These are phyloP conservation scores for Suillus lakei DNA, from an alignment of 768 basidiomycete species.

Conservation along the genomic window DNA sequence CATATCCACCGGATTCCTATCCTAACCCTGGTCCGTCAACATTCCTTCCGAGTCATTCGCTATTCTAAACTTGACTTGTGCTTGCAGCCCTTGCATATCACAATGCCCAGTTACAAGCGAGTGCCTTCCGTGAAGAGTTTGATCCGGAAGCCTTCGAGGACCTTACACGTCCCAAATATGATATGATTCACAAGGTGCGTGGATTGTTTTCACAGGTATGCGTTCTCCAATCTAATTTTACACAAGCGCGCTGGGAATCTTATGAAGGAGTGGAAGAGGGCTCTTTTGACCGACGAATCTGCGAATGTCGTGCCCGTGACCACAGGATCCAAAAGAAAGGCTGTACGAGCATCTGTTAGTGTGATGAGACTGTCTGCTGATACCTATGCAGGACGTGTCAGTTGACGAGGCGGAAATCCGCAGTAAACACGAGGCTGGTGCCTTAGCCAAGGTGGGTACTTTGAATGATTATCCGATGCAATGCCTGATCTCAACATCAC, in stretches of 20 bases:
- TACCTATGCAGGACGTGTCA: conserved; percentile 53
- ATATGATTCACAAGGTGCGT: conserved; percentile 79
- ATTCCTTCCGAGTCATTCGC: conserved; percentile 1
- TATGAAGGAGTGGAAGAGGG: conserved; percentile 73
- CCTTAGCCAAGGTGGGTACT: conserved; percentile 66
- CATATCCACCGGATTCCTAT: conserved; percentile 88
- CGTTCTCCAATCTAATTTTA: conserved; percentile 7
- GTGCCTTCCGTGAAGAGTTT: conserved; percentile 91
- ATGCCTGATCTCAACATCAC: conserved; percentile 1
- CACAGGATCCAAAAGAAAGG: conserved; percentile 71
- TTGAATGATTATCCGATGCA: background rate
- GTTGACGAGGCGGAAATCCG: conserved; percentile 78
- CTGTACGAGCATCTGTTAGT: conserved; percentile 49
- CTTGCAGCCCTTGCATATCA: conserved; percentile 79
- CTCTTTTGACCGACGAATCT: conserved; percentile 65
- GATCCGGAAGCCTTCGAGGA: conserved; percentile 82
- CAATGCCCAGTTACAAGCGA: conserved; percentile 89
- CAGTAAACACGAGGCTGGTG: conserved; percentile 62
- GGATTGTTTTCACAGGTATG: background rate
- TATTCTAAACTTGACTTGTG: background rate
- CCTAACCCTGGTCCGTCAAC: conserved; percentile 82
- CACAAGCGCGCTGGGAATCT: conserved; percentile 67
- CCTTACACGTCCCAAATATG: conserved; percentile 75
- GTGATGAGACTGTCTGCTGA: conserved; percentile 12
- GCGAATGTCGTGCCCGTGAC: conserved; percentile 53